Evolutionary conservation across 371 early-diverging fungal species (phyloP).

Genomic region (Apophysomyces ossiformis): DNA sequence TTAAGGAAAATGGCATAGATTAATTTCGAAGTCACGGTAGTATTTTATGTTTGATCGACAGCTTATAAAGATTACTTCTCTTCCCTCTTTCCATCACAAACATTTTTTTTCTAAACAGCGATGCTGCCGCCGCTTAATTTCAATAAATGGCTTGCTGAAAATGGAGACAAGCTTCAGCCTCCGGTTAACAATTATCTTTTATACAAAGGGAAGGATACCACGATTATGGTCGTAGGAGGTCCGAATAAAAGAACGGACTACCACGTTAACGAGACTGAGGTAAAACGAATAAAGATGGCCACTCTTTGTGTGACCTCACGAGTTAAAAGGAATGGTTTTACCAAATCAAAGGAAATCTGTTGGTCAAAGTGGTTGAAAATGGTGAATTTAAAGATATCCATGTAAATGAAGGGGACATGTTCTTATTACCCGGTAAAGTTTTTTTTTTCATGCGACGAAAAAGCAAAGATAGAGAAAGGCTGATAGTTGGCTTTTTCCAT

Average conservation of each 20-base stretch:
- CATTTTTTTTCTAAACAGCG: conserved; percentile 31
- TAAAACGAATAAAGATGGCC: conserved; percentile 23
- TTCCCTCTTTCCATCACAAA: conserved; percentile 16
- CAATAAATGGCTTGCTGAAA: conserved; percentile 83
- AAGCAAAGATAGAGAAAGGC: not conserved
- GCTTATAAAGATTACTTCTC: not conserved
- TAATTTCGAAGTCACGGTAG: not conserved
- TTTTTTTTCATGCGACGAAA: not conserved
- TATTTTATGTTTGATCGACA: not conserved
- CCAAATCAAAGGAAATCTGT: conserved; percentile 90
- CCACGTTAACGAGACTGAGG: conserved; percentile 95
- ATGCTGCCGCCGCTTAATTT: conserved; percentile 86
- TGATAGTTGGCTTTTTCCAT: conserved; percentile 5
- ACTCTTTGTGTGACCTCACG: conserved; percentile 7
- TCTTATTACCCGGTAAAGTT: conserved; percentile 84
- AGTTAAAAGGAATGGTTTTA: conserved; percentile 91
- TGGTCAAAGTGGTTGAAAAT: conserved; percentile 84
- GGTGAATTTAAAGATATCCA: conserved; percentile 80
- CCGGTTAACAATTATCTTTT: conserved; percentile 95
- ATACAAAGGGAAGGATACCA: conserved; percentile 82
- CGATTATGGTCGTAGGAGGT: conserved; percentile 88
- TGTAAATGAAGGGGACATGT: conserved; percentile 94
- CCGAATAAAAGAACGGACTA: conserved; percentile 91
- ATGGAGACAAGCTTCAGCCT: conserved; percentile 84
- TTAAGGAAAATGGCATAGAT: too few relatives aligned